A percentile compares a stretch with the other conserved stretches of the same genome.
Conservation (phyloP, 345 rosid species). For the Ceriops decandra region DNA sequence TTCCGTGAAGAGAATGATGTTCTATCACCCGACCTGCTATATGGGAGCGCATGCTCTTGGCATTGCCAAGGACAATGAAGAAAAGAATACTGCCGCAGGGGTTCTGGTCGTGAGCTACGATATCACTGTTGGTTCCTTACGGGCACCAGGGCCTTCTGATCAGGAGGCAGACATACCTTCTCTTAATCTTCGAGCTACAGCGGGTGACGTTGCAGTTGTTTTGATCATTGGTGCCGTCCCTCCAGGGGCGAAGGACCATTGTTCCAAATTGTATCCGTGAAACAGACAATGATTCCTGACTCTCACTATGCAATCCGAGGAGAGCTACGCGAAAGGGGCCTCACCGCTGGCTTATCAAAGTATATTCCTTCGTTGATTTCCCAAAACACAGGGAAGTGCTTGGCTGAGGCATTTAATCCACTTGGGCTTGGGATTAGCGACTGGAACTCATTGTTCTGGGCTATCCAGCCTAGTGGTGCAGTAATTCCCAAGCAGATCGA, state of each 20-base stretch:
- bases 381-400: conserved; percentile 16
- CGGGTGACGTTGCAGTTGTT: conserved; percentile 18
- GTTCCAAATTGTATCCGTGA: conserved; percentile 14
- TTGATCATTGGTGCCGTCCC: conserved; percentile 16
- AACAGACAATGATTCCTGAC: conserved; percentile 19
- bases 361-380: conserved; percentile 18
- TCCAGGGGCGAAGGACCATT: conserved; percentile 5
- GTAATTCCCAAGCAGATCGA: conserved; percentile 18
- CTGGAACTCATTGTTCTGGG: conserved; percentile 21
- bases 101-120: conserved; percentile 22
- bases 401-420: conserved; percentile 19
- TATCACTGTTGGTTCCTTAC: conserved; percentile 4
- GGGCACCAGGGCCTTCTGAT: conserved; percentile 12
- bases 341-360: conserved; percentile 7
- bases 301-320: conserved; percentile 15
- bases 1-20: conserved; percentile 14
- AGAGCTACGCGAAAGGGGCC: conserved; percentile 17
- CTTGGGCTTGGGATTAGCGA: conserved; percentile 5
- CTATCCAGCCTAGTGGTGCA: conserved; percentile 17
- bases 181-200: conserved; percentile 8
- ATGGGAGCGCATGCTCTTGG: conserved; percentile 11
- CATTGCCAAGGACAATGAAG: conserved; percentile 17
- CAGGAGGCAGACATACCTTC: conserved; percentile 11
- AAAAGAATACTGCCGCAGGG: conserved; percentile 16
- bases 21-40: conserved; percentile 18